phyloP scores from a whole-genome alignment of 2,329 filamentous ascomycete genomes.

The Cercospora zeina region DNA sequence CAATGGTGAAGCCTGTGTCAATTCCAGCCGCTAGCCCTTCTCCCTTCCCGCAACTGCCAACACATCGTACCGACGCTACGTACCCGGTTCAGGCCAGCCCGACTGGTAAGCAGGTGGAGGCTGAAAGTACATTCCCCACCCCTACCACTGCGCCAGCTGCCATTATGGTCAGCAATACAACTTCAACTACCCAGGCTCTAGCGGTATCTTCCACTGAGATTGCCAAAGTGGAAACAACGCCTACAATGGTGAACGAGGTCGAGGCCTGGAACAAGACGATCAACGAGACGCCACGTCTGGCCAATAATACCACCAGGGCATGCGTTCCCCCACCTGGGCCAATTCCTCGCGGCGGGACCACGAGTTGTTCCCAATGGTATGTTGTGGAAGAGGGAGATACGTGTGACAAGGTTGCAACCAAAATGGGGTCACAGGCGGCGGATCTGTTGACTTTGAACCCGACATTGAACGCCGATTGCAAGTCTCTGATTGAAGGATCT shows the following conservation, averaged over 20 bases:
- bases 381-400: constrained; percentile 1
- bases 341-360: neutral
- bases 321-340: neutral
- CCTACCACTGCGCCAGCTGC: neutral
- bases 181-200: neutral
- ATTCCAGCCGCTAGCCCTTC: neutral
- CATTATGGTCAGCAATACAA: neutral
- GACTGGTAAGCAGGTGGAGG: neutral
- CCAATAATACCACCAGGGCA: neutral
- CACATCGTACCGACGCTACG: neutral
- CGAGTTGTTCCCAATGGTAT: neutral
- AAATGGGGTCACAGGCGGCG: neutral
- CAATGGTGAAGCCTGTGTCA: neutral
- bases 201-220: neutral
- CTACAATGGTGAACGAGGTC: neutral
- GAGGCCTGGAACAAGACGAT: neutral
- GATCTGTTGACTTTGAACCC: constrained; percentile 1
- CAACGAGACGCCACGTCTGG: neutral
- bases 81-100: neutral
- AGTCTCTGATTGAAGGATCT: neutral
- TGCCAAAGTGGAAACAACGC: neutral
- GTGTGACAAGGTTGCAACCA: neutral
- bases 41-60: neutral
- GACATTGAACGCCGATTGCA: constrained; percentile 2
- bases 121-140: neutral